A percentile compares a stretch with the other conserved stretches of the same genome.
These are phyloP conservation scores for Gyrodon lividus DNA, from an alignment of 768 basidiomycete genomes.

Conservation along the genomic window DNA sequence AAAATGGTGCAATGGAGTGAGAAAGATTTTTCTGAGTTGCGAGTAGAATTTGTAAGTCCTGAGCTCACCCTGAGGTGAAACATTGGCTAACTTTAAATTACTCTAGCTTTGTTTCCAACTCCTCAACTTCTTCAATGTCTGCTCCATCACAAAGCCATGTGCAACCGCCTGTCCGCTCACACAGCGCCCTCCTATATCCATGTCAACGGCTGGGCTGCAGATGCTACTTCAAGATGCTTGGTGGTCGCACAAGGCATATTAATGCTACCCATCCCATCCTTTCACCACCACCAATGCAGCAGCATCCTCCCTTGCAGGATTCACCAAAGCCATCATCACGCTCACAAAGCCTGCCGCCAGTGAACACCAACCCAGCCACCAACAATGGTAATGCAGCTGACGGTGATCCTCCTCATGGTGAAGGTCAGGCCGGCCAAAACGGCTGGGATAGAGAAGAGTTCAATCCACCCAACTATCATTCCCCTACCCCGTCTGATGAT, in stretches of 20 bases:
- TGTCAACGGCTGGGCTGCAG: background rate
- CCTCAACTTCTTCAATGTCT: background rate
- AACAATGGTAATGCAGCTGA: background rate
- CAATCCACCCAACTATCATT: background rate
- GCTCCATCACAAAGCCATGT: background rate
- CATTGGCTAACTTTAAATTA: background rate
- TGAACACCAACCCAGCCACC: background rate
- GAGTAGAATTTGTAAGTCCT: background rate
- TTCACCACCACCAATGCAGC: background rate
- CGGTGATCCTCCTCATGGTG: too few species aligned
- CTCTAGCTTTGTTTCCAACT: background rate
- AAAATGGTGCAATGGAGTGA: too few species aligned
- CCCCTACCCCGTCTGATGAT: too few species aligned
- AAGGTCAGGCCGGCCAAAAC: too few species aligned
- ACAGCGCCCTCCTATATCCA: background rate
- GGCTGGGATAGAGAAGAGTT: background rate
- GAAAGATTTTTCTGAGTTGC: background rate
- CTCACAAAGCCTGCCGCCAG: too few species aligned
- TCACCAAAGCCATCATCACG: background rate
- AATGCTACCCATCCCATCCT: background rate
- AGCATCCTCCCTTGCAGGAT: background rate
- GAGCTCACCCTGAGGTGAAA: background rate
- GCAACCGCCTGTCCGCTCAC: background rate
- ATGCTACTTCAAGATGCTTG: background rate
- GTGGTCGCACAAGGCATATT: conserved; percentile 2